phyloP scores from a whole-genome alignment of 192 early-diverging fungal genomes.

The Entomortierella parvispora region DNA sequence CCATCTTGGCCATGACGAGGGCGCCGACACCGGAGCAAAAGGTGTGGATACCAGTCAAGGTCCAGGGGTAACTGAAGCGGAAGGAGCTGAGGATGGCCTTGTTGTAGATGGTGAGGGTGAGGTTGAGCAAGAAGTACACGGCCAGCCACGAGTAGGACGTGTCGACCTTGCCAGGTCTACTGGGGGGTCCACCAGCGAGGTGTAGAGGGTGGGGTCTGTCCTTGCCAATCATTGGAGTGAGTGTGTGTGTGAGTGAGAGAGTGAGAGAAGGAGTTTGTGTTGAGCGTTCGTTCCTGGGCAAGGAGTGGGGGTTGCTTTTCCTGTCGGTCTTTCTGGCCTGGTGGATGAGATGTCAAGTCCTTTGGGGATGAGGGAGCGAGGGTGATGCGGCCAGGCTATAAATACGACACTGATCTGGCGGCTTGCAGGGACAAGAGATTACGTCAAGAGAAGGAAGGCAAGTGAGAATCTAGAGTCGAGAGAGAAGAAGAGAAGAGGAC shows the following conservation, averaged over 20 bases:
- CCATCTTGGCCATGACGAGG: conserved; percentile 57
- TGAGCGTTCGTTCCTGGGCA: no score
- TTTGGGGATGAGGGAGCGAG: no score
- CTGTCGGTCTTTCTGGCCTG: no score
- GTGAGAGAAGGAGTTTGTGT: not conserved
- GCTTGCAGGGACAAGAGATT: no score
- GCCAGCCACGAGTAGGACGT: conserved; percentile 66
- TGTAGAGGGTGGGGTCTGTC: conserved; percentile 38
- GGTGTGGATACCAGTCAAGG: conserved; percentile 86
- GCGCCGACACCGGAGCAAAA: conserved; percentile 77
- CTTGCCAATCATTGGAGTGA: conserved; percentile 26
- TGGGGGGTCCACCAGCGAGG: conserved; percentile 9
- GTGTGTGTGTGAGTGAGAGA: no score
- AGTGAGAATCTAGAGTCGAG: no score
- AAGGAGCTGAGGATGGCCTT: conserved; percentile 83
- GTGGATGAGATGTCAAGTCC: no score
- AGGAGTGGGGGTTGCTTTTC: no score
- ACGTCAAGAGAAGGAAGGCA: no score
- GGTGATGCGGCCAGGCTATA: no score
- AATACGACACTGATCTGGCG: no score
- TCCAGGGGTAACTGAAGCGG: conserved; percentile 86
- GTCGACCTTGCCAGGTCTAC: conserved; percentile 37
- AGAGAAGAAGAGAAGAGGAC: no score
- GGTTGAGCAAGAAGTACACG: conserved; percentile 79
- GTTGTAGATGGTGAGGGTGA: conserved; percentile 85